These are phyloP conservation scores for Hortaea werneckii DNA, from an alignment of 2,329 filamentous ascomycete genomes.

Conservation along the genomic window DNA sequence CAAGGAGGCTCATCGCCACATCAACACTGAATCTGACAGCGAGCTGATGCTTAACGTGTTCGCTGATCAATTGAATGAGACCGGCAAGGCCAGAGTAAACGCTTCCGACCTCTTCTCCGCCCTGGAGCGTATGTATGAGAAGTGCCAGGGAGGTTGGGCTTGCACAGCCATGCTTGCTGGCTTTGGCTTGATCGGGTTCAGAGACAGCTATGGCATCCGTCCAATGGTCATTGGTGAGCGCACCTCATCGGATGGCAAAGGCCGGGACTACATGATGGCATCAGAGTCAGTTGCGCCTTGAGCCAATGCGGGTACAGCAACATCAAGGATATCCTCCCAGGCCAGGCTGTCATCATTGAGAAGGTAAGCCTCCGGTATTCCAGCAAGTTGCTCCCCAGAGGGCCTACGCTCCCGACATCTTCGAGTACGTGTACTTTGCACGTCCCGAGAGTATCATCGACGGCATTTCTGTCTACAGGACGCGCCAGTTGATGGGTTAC, in stretches of 20 bases:
- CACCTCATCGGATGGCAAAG: conserved; percentile 32
- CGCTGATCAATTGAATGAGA: conserved; percentile 69
- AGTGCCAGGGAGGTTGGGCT: conserved; percentile 66
- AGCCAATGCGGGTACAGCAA: conserved; percentile 69
- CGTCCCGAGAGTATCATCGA: conserved; percentile 75
- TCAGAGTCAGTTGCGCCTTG: conserved; percentile 76
- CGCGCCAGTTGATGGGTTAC: conserved; percentile 76
- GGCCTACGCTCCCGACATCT: conserved; percentile 73
- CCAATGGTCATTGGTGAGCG: conserved; percentile 71
- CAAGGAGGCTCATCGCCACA: conserved; percentile 68
- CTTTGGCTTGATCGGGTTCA: conserved; percentile 72
- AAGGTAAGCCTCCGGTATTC: conserved; percentile 66
- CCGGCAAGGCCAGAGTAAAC: conserved; percentile 71
- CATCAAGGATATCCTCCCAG: conserved; percentile 68
- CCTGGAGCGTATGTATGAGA: conserved; percentile 60
- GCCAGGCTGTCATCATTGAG: conserved; percentile 74
- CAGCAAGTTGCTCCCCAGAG: conserved; percentile 59
- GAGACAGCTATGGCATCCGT: conserved; percentile 71
- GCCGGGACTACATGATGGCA: conserved; percentile 77
- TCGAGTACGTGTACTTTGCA: conserved; percentile 82
- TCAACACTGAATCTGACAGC: conserved; percentile 83
- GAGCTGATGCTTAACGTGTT: conserved; percentile 86
- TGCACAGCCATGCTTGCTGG: conserved; percentile 73
- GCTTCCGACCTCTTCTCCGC: conserved; percentile 65
- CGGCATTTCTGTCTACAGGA: conserved; percentile 76